Conservation (phyloP, 2,329 filamentous ascomycete genomes). For the Parasarocladium wereldwijsianum region DNA sequence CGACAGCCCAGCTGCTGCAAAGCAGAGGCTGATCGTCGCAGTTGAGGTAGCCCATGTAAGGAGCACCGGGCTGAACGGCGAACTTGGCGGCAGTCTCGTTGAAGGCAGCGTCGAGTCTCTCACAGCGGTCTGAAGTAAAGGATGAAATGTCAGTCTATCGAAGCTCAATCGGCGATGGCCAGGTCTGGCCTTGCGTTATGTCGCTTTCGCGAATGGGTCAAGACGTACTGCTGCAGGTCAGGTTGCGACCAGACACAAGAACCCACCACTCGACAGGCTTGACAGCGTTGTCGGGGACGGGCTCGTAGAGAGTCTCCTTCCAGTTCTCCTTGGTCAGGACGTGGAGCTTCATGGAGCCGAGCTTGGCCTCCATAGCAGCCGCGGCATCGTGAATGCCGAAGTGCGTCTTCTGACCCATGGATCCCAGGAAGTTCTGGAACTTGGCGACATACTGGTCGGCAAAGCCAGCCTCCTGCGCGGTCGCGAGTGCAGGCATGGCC, state of each 20-base stretch:
- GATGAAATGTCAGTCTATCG: conserved; percentile 8
- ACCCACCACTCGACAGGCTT: conserved; percentile 65
- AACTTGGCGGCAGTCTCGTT: conserved; percentile 52
- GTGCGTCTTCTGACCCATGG: conserved; percentile 36
- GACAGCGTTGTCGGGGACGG: conserved; percentile 42
- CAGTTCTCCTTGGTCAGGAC: conserved; percentile 53
- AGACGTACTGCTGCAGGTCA: conserved; percentile 53
- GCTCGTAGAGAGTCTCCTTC: conserved; percentile 50
- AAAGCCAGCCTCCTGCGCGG: conserved; percentile 31
- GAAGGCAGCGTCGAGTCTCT: conserved; percentile 46
- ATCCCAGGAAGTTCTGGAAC: conserved; percentile 49
- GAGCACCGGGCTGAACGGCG: conserved; percentile 42
- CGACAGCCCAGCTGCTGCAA: conserved; percentile 59
- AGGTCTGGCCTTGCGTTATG: no score
- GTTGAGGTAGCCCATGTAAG: conserved; percentile 55
- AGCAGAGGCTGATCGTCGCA: conserved; percentile 63
- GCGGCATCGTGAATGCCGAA: conserved; percentile 26
- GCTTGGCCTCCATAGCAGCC: conserved; percentile 25
- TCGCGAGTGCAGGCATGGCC: conserved; percentile 40
- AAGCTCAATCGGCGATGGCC: no score
- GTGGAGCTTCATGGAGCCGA: conserved; percentile 27
- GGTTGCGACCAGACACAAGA: conserved; percentile 60
- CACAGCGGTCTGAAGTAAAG: conserved; percentile 43
- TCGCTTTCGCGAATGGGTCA: no score
- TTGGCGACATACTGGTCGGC: conserved; percentile 46